phyloP scores from a whole-genome alignment of 2,329 filamentous ascomycete species.

The Rutstroemia sp. region DNA sequence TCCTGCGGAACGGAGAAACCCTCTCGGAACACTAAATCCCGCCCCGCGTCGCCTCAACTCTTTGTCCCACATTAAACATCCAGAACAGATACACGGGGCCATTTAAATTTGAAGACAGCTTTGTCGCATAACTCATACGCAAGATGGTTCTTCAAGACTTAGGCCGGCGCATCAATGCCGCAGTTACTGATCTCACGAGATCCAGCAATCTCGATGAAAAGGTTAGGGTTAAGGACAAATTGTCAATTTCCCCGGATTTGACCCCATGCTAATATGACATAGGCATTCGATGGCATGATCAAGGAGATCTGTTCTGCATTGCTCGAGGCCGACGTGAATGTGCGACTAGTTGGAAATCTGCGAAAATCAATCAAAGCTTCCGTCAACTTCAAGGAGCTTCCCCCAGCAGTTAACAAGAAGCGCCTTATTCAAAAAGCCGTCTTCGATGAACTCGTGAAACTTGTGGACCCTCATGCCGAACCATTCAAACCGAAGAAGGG shows the following conservation, averaged over 20 bases:
- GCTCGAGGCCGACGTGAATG: conserved; percentile 94
- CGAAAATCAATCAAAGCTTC: conserved; percentile 85
- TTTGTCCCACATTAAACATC: conserved; percentile 10
- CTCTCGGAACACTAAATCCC: conserved; percentile 1
- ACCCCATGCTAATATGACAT: conserved; percentile 30
- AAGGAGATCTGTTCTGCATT: conserved; percentile 97
- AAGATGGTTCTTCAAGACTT: conserved; percentile 98
- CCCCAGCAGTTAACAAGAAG: conserved; percentile 93
- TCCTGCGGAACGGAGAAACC: conserved; percentile 2
- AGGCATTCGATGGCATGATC: conserved; percentile 97
- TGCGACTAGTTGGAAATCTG: conserved; percentile 82
- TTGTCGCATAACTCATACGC: conserved; percentile 9
- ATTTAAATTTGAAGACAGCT: neutral
- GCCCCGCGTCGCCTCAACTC: neutral
- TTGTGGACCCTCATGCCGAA: conserved; percentile 92
- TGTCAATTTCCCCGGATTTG: conserved; percentile 1
- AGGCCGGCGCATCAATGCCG: conserved; percentile 95
- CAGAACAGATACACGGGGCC: neutral
- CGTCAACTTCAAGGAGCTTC: conserved; percentile 93
- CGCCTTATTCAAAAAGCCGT: conserved; percentile 96
- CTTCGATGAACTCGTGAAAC: conserved; percentile 90
- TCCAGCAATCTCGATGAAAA: conserved; percentile 95
- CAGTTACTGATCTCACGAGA: conserved; percentile 86
- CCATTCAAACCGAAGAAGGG: conserved; percentile 97
- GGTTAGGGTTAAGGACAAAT: conserved; percentile 39